A percentile compares a stretch with the other conserved stretches of the same genome.
phyloP scores from a whole-genome alignment of 163 green algal species.

The Volvox carteri region DNA sequence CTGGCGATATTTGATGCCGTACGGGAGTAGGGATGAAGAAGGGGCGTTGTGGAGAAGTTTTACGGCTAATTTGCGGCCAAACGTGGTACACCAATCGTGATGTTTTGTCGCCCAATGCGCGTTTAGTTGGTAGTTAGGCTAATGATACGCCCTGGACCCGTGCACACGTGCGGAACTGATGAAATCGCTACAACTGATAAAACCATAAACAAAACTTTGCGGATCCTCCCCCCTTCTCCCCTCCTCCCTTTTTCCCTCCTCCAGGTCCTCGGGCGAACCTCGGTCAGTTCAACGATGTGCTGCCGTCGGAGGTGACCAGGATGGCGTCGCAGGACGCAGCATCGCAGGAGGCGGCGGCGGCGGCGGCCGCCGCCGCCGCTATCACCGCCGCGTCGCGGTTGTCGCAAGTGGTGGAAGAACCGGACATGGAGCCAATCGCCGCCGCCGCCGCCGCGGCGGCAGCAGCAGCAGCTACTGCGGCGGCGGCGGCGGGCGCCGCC shows the following conservation, averaged over 20 bases:
- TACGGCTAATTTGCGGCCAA: no score
- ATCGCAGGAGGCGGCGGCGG: background rate
- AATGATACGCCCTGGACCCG: no score
- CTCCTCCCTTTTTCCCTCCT: background rate
- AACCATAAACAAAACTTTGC: no score
- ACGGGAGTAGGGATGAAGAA: no score
- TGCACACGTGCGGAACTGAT: no score
- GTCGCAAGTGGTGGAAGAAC: background rate
- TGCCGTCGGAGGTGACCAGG: background rate
- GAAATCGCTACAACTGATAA: no score
- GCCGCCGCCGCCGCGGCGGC: background rate
- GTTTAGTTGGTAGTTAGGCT: no score
- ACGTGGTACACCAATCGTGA: no score
- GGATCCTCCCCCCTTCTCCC: background rate
- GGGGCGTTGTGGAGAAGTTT: no score
- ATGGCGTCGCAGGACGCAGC: background rate
- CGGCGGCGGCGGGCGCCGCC: no score
- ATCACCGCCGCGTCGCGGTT: background rate
- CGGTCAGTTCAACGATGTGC: constrained; percentile 36
- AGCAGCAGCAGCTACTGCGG: background rate
- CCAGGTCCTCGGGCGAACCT: constrained; percentile 37
- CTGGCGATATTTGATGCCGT: no score
- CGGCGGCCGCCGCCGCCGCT: background rate
- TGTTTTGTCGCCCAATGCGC: no score
- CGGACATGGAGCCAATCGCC: background rate